Evolutionary conservation across 2,329 filamentous ascomycete species (phyloP).

Genomic region (Fusarium vanettenii): DNA sequence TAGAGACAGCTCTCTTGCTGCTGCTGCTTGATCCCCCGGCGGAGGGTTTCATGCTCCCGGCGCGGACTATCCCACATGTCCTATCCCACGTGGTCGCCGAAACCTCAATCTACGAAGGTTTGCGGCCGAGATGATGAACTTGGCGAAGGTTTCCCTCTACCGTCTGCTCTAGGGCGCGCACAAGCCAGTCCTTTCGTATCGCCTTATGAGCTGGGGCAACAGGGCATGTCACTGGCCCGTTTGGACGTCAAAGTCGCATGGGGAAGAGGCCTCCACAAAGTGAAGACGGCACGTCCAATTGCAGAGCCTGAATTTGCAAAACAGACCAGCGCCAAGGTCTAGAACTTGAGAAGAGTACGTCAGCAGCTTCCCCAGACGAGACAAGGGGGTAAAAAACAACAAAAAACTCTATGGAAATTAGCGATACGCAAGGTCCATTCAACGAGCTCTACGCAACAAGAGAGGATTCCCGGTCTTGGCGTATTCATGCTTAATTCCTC

Average conservation of each 20-base stretch:
- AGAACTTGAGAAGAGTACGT: slow-evolving; percentile 6
- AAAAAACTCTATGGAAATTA: slow-evolving; percentile 2
- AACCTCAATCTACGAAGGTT: neutral
- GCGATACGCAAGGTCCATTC: neutral
- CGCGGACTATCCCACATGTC: slow-evolving; percentile 9
- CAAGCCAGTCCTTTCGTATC: slow-evolving; percentile 14
- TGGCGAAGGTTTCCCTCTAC: neutral
- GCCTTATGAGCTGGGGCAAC: slow-evolving; percentile 11
- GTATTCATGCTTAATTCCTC: slow-evolving; percentile 4
- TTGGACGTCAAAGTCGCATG: neutral
- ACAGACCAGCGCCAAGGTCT: neutral
- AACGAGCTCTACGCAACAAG: neutral
- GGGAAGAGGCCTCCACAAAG: slow-evolving; percentile 2
- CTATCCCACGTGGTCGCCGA: slow-evolving; percentile 21
- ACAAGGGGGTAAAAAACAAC: neutral
- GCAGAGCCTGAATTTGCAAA: slow-evolving; percentile 24
- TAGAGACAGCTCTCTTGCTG: neutral
- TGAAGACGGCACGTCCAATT: slow-evolving; percentile 13
- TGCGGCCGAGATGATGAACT: neutral
- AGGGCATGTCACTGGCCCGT: neutral
- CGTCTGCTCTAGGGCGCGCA: neutral
- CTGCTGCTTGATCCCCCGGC: neutral
- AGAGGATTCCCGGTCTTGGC: neutral
- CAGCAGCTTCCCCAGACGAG: slow-evolving; percentile 6
- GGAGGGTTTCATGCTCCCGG: slow-evolving; percentile 21